Base-by-base conservation (phyloP, 345 rosid genomes). In the Acer negundo region DNA sequence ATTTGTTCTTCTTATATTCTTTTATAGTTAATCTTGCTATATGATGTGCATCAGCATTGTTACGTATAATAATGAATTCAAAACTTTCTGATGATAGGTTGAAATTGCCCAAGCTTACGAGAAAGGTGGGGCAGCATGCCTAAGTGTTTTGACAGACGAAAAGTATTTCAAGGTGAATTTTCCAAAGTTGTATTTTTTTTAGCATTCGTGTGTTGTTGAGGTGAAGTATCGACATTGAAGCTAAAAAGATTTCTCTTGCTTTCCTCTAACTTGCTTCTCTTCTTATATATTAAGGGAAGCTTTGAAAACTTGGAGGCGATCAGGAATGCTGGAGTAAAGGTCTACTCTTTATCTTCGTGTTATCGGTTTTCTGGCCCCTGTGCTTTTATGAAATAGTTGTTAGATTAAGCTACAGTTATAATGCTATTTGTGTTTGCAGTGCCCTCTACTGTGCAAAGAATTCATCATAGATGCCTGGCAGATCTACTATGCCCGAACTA, bases 391-490 rank as follows among this genome's bases (percentile, higher is more conserved):
- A 8, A 22, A 35, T 69, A 9, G 24, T 22, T 71, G 15, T 42
- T 46, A 74, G 77, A 58, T 22, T 13, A 75, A 80, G 16, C 70
- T 74, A 77, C 72, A 49, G 76, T 81, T 75, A 78, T 51, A 64
- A 75, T 78, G 55, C 62, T 15, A 49, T 13, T 67, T 62, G 9
- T 70, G 16, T 49, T 17, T 89, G 88, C 97, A 96, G 99, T 94
- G 99, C 80, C 99, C 98, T 74, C 85, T 96, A 44, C 76, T 94
- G 73, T 90, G 93, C 88, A 96, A 96, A 86, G 98, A 96, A 73
- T 96, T 96, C 81, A 80, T 96, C n/a, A 75, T 92, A 66, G 98
- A 96, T 56, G 97, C 93, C 47, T 96, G 97, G 95, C 99, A 96
- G 87, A 89, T 96, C 83, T 96, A 88, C 82, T 84, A 88, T 85